Percentiles rank a stretch among this genome's conserved stretches.
These are phyloP conservation scores for Berkeleyomyces rouxiae DNA, from an alignment of 2,329 filamentous ascomycete genomes.

Conservation along the genomic window DNA sequence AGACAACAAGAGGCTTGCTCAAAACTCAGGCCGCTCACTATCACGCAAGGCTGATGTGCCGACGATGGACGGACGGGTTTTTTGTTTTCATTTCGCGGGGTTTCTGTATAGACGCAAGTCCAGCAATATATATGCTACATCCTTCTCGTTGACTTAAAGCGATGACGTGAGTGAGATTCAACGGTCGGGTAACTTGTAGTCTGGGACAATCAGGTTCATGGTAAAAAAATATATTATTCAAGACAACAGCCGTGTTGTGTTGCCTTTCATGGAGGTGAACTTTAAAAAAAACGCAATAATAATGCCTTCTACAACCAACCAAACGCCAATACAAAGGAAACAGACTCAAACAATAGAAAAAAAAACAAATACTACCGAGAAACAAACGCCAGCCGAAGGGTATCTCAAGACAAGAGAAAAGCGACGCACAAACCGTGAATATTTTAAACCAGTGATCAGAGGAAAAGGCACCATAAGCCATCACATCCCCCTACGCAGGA, in stretches of 20 bases:
- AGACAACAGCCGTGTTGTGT: not conserved
- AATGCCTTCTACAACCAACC: not conserved
- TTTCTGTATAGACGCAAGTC: not conserved
- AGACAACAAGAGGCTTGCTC: not conserved
- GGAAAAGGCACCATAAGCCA: not conserved
- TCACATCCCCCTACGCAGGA: not conserved
- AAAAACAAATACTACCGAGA: not conserved
- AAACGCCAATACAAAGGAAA: not conserved
- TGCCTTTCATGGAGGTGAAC: not conserved
- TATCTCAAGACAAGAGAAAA: conserved; percentile 4
- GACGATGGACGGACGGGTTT: not conserved
- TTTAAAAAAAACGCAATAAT: not conserved
- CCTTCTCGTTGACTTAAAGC: not conserved
- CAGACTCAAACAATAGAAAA: not conserved
- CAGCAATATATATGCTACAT: not conserved
- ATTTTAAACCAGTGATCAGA: not conserved
- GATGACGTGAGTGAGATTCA: not conserved
- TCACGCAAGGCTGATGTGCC: not conserved
- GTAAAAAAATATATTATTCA: not conserved
- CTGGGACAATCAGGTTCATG: too few relatives aligned
- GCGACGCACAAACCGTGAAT: conserved; percentile 5
- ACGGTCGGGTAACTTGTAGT: too few relatives aligned
- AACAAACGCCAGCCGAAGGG: conserved; percentile 1
- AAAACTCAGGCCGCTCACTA: not conserved
- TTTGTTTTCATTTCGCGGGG: not conserved